Percentiles rank a stretch among this genome's conserved stretches.
phyloP scores from a whole-genome alignment of 148 eudicot genomes.

The Rhododendron kiyosumense region DNA sequence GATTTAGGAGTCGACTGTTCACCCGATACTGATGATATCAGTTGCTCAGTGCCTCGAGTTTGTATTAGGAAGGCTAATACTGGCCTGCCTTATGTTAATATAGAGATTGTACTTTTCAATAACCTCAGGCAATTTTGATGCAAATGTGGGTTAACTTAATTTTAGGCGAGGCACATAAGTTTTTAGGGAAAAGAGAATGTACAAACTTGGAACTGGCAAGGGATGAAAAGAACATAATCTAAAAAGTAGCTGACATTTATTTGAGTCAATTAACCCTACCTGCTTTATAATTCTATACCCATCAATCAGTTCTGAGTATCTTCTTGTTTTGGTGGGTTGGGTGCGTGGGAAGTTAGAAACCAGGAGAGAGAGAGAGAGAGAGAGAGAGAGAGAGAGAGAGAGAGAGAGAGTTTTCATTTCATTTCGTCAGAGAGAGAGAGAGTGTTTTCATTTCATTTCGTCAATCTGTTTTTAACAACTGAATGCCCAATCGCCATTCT shows the following conservation, averaged over 20 bases:
- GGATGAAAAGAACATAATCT: not conserved
- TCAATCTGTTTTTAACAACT: too few relatives aligned
- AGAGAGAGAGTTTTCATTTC: too few relatives aligned
- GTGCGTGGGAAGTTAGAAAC: too few relatives aligned
- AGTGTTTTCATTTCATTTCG: too few relatives aligned
- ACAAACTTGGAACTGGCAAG: not conserved
- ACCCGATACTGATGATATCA: not conserved
- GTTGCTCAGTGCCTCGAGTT: not conserved
- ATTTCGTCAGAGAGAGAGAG: too few relatives aligned
- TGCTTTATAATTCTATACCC: not conserved
- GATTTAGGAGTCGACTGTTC: not conserved
- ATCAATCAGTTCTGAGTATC: not conserved
- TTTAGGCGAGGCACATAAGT: not conserved
- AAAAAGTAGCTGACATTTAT: not conserved
- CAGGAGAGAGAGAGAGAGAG: too few relatives aligned
- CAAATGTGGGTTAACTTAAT: not conserved
- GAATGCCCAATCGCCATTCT: too few relatives aligned
- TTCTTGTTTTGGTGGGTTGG: too few relatives aligned
- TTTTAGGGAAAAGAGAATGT: not conserved
- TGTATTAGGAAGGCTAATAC: not conserved
- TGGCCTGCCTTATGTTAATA: not conserved
- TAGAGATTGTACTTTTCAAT: not conserved
- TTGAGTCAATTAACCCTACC: not conserved
- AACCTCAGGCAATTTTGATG: not conserved
- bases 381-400: too few relatives aligned